phyloP scores from a whole-genome alignment of 2,329 filamentous ascomycete genomes.

The Ophiostoma australiae region DNA sequence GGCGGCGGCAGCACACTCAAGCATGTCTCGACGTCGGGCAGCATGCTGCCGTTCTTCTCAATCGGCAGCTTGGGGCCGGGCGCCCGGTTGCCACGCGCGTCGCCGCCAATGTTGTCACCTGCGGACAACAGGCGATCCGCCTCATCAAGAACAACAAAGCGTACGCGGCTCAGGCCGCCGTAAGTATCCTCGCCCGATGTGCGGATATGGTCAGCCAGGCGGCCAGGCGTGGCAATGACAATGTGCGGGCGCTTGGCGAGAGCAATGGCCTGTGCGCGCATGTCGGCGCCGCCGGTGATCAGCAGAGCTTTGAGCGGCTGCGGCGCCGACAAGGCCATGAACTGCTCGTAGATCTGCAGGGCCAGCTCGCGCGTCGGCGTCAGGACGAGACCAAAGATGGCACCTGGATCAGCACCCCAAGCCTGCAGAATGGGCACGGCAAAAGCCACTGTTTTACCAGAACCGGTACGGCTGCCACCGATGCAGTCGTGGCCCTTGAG shows the following conservation, averaged over 20 bases:
- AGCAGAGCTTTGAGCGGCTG: constrained; percentile 83
- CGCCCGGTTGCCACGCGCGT: not conserved
- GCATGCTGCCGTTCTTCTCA: constrained; percentile 70
- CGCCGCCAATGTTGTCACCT: constrained; percentile 7
- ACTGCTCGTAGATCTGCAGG: constrained; percentile 92
- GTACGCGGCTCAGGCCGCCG: constrained; percentile 69
- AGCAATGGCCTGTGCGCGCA: constrained; percentile 82
- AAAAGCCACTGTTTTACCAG: constrained; percentile 95
- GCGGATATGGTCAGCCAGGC: constrained; percentile 87
- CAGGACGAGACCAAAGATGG: constrained; percentile 82
- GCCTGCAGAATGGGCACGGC: constrained; percentile 89
- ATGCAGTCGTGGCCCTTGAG: constrained; percentile 89
- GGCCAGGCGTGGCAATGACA: constrained; percentile 88
- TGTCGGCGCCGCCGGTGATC: constrained; percentile 89
- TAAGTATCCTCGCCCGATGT: constrained; percentile 89
- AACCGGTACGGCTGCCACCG: constrained; percentile 88
- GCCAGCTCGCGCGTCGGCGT: constrained; percentile 90
- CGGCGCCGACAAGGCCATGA: constrained; percentile 84
- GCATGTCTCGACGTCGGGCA: constrained; percentile 89
- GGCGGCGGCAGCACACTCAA: constrained; percentile 74
- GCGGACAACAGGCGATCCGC: constrained; percentile 81
- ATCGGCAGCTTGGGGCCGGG: constrained; percentile 10
- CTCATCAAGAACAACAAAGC: constrained; percentile 90
- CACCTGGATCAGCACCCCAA: constrained; percentile 87
- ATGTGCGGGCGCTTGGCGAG: constrained; percentile 79